Evolutionary conservation across 345 rosid genomes (phyloP), one percentile per base, ranked within the genome.

Genomic region (Kernera saxatilis): DNA sequence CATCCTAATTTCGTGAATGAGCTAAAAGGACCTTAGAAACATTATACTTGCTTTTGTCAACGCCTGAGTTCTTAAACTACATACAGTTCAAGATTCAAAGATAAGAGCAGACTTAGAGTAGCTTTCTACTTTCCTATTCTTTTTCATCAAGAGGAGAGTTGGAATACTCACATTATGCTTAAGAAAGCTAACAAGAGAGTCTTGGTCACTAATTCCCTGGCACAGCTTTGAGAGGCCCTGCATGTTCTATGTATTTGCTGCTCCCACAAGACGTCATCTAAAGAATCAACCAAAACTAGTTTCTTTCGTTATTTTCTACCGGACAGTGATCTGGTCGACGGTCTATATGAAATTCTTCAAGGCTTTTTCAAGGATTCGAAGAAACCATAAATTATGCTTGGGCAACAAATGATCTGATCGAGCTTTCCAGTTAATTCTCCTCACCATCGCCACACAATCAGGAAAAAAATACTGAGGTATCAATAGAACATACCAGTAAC

Each of bases 161-260:
- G 7, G 54, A 64, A 39, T 22, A 84, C 96, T 86, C 80, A 86
- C 94, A 81, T 84, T 85, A 71, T 88, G 93, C 82, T 85, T 82
- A 49, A 86, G 78, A 88, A 88, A 84, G 18, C 45, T 41, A 14
- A 84, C 85, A 3, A 79, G 50, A 70, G 88, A 85, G 10, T 80
- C 83, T 67, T 84, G 64, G 69, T 84, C 86, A 29, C 84, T 84
- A n/a, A 88, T 62, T 19, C 82, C 82, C 72, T 72, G 73, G 80
- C 87, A 87, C 48, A 88, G 70, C 70, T 85, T 83, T 13, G 86
- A 65, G 36, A 87, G 83, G 3, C 22, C 85, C 89, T 69, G 17
- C 67, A 61, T 27, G 12, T 41, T 43, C 25, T 14, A n/a, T 8
- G 12, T 26, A 51, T 8, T 52, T 29, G 58, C 35, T 27, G 21